Percentiles rank a stretch among this genome's conserved stretches.
phyloP scores from a whole-genome alignment of 2,329 filamentous ascomycete genomes.

The Atkinsonella hypoxylon region DNA sequence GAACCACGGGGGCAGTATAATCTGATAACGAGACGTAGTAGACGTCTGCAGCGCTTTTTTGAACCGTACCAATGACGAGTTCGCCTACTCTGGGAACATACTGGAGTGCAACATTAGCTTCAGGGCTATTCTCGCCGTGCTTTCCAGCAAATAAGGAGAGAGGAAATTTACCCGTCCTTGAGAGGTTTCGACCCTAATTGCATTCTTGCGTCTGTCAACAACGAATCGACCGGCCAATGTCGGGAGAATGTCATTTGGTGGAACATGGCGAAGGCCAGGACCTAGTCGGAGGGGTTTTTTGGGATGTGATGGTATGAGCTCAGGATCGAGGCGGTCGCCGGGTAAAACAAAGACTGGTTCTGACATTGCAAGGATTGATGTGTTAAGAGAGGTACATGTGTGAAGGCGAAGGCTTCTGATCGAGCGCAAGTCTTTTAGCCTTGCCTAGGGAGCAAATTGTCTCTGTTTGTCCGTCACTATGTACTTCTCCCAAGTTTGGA shows the following conservation, averaged over 20 bases:
- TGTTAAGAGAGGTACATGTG: background rate
- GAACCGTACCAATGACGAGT: constrained; percentile 77
- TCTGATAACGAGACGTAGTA: constrained; percentile 70
- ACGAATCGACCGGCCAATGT: constrained; percentile 56
- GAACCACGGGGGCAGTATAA: constrained; percentile 50
- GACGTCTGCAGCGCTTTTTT: constrained; percentile 61
- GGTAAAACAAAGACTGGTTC: constrained; percentile 62
- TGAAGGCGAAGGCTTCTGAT: background rate
- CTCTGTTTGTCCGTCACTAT: background rate
- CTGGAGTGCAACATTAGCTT: constrained; percentile 25
- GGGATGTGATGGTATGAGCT: constrained; percentile 53
- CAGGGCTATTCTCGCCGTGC: background rate
- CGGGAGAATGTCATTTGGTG: constrained; percentile 59
- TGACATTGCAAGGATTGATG: constrained; percentile 32
- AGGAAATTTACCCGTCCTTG: constrained; percentile 48
- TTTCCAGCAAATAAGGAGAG: background rate
- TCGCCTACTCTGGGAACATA: constrained; percentile 75
- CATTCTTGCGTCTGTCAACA: constrained; percentile 60
- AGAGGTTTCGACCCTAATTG: constrained; percentile 64
- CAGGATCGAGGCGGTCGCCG: constrained; percentile 60
- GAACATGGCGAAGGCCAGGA: constrained; percentile 71
- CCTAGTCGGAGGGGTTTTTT: constrained; percentile 69
- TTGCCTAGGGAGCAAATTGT: background rate
- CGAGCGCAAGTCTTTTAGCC: background rate
- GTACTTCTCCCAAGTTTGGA: background rate